Percentiles rank a stretch among this genome's conserved stretches.
These are phyloP conservation scores for Cladosporium sp. DNA, from an alignment of 2,329 filamentous ascomycete genomes.

Conservation along the genomic window DNA sequence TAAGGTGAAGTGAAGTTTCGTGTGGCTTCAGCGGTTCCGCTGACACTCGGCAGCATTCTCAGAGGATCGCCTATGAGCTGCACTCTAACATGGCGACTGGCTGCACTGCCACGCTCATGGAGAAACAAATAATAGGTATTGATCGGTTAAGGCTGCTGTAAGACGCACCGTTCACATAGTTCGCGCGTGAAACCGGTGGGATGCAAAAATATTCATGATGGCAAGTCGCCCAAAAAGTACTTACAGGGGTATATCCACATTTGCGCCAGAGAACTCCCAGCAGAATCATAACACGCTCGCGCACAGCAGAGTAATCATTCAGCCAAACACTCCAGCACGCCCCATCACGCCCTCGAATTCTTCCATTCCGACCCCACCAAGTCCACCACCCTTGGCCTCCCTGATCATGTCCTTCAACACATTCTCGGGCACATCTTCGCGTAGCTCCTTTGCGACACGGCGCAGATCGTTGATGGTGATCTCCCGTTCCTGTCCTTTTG, in stretches of 20 bases:
- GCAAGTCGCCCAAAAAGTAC: constrained; percentile 6
- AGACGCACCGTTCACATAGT: background rate
- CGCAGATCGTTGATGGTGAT: constrained; percentile 78
- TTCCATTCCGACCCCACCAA: constrained; percentile 67
- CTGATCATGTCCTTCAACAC: constrained; percentile 89
- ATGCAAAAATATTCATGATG: background rate
- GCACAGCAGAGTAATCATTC: constrained; percentile 30
- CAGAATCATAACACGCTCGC: background rate
- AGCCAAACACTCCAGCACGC: constrained; percentile 76
- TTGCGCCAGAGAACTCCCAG: constrained; percentile 3
- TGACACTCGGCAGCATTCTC: background rate
- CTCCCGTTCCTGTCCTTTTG: constrained; percentile 53
- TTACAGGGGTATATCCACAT: constrained; percentile 11
- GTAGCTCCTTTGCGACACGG: constrained; percentile 73
- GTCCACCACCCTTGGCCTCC: constrained; percentile 81
- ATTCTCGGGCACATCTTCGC: constrained; percentile 79
- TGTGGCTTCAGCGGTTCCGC: background rate
- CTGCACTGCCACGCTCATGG: background rate
- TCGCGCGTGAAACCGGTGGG: too few species aligned
- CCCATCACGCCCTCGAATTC: constrained; percentile 87
- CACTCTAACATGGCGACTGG: background rate
- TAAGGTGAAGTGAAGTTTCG: background rate
- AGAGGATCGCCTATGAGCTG: background rate
- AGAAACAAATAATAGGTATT: too few species aligned
- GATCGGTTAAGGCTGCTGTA: background rate